Base-by-base conservation (phyloP, 2,329 filamentous ascomycete species). In the Ophiobolus disseminans region DNA sequence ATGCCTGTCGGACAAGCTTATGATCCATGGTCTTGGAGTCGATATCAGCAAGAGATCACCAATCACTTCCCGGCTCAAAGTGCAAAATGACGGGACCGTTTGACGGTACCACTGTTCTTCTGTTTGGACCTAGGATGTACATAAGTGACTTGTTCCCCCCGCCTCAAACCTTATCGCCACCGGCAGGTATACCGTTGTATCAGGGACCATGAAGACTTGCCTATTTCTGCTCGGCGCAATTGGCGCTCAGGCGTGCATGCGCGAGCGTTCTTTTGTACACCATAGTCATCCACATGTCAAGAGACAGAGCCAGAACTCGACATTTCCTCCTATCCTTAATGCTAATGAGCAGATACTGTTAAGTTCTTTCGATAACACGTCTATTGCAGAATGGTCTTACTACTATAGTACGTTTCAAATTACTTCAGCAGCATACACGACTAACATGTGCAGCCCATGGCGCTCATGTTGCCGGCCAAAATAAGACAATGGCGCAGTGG, bases 401-500 rank as follows among this genome's bases (percentile, higher is more conserved):
- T 73, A 74, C 45, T 75, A 75, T 48, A 73, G 57, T 69, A 55
- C 32, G 65, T 43, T 7, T n/a, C 16, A 21, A 10, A 7, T 21
- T 5, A 31, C 20, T 10, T 25, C 16, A 19, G 19, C 9, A 10
- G 19, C 13, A 4, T 14, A 17, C 21, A n/a, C 8, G 38, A 26
- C 57, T 66, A 51, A 66, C 41, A 8, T 3, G 3, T 7, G 11
- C 19, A 55, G 68, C 67, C 11, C 71, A 75, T 51, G 65, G 68
- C 40, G 61, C 53, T 28, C 68, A 72, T 44, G 40, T 71, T 21
- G 69, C 68, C 44, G 69, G 60, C 32, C 63, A 53, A 31, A 70
- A 74, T 19, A 59, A 69, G 44, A 68, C 70, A 9, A 66, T 76
- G 56, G 73, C 75, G 30, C 72, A 74, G 37, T 74, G 70, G 70